Base-by-base conservation (phyloP, 495 filamentous ascomycete genomes). In the Penicilliopsis zonata region DNA sequence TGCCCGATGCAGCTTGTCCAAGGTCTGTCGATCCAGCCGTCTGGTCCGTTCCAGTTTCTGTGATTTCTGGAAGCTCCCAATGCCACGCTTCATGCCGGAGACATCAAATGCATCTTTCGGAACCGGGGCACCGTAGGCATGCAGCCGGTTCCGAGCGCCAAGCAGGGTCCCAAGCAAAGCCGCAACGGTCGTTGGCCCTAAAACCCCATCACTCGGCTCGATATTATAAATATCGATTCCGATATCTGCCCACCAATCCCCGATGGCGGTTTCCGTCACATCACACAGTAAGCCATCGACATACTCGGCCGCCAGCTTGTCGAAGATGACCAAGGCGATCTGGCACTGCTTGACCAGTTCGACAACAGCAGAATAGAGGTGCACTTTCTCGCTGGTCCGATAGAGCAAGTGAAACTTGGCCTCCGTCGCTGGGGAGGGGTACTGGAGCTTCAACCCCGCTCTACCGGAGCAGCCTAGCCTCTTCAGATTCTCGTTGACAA, bases 191-290 rank as follows among this genome's bases (percentile, higher is more conserved):
- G 87, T 94, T 2, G 90, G 87, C 0, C 90, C 90, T 5, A 98
- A 58, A 18, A 86, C 82, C 9, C 86, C 87, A 53, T 98, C 92
- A 13, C 76, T 81, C 2, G 90, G 92, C 53, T 96, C 92, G 13
- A 84, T 65, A 35, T 83, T 92, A 57, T 86, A 94, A 37, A 83
- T 70, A 28, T 95, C 86, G 0, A 79, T 80, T 3, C 92, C 90
- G 26, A 95, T 79, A 42, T 95, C 85, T 2, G 79, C 76, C 90
- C 90, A 98, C 90, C 92, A 98, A 53, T 94, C 82, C 41, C 76
- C 79, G 45, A 98, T 76, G 3, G 86, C 84, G 36, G 69, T 76
- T 46, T 98, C 90, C 0, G 90, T 98, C 10, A 87, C 61, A 58
- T 98, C 90, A 46, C 90, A 98, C 9, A 98, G 69, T 18, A 94